phyloP scores from a whole-genome alignment of 78 protist species.

The Polysphondylium violaceum region DNA sequence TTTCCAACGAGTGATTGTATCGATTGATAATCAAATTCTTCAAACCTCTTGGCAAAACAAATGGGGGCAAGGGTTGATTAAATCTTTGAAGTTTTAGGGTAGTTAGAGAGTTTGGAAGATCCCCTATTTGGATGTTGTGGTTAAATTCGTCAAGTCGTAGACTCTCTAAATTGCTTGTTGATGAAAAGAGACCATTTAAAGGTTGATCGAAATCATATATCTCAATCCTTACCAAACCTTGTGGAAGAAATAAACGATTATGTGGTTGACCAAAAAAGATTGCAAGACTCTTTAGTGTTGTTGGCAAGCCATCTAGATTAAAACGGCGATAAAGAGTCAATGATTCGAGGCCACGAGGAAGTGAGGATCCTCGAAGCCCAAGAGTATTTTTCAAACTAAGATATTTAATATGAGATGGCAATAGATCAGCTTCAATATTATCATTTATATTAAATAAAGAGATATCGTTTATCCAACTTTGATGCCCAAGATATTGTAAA shows the following conservation, averaged over 20 bases:
- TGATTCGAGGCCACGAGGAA: neutral
- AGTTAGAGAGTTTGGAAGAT: neutral
- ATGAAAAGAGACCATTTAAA: neutral
- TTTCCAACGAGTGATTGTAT: neutral
- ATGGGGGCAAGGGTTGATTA: neutral
- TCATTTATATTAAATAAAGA: neutral
- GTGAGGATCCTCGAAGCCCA: neutral
- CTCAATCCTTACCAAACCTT: neutral
- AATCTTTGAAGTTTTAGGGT: neutral
- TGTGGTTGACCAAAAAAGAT: neutral
- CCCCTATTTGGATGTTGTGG: neutral
- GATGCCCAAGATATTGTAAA: neutral
- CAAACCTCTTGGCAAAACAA: neutral
- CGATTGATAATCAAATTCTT: neutral
- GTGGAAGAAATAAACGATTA: neutral
- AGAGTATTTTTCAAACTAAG: neutral
- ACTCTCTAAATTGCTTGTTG: neutral
- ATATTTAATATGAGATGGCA: neutral
- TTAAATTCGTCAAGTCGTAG: no score
- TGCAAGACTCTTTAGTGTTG: neutral
- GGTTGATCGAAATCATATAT: neutral
- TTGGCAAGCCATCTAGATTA: neutral
- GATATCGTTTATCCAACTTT: neutral
- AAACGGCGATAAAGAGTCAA: neutral
- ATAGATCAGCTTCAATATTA: neutral